Conservation (phyloP, 768 basidiomycete genomes). For the Artomyces pyxidatus region DNA sequence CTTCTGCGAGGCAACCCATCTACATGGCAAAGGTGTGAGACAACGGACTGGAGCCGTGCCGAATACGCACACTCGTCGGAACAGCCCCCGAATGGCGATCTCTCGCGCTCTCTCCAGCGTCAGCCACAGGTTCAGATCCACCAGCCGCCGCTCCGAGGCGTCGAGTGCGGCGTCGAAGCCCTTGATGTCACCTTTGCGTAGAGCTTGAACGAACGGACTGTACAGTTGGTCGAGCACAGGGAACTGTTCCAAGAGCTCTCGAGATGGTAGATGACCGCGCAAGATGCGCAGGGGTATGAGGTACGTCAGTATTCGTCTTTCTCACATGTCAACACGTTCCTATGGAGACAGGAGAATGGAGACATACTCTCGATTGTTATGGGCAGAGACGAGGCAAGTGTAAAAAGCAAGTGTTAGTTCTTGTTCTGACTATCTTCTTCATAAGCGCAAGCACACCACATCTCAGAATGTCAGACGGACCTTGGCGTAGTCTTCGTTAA, state of each 20-base stretch:
- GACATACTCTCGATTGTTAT: slow-evolving; percentile 81
- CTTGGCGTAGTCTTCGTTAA: slow-evolving; percentile 87
- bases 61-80: slow-evolving; percentile 60
- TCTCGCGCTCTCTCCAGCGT: slow-evolving; percentile 85
- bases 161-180: slow-evolving; percentile 78
- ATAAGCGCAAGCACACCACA: too few relatives aligned
- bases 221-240: slow-evolving; percentile 68
- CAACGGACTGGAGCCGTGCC: background rate
- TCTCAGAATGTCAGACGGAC: too few relatives aligned
- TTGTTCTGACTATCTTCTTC: slow-evolving; percentile 81
- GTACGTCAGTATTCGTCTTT: slow-evolving; percentile 83
- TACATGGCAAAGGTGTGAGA: slow-evolving; percentile 22
- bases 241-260: slow-evolving; percentile 60
- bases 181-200: slow-evolving; percentile 66
- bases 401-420: slow-evolving; percentile 84
- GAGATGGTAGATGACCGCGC: slow-evolving; percentile 78
- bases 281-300: slow-evolving; percentile 85
- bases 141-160: slow-evolving; percentile 58
- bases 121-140: slow-evolving; percentile 84
- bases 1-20: slow-evolving; percentile 75
- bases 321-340: background rate
- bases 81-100: slow-evolving; percentile 74
- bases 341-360: background rate
- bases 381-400: slow-evolving; percentile 63
- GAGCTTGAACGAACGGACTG: slow-evolving; percentile 72